phyloP scores from a whole-genome alignment of 2,329 filamentous ascomycete genomes.

The Colletotrichum camelliae region DNA sequence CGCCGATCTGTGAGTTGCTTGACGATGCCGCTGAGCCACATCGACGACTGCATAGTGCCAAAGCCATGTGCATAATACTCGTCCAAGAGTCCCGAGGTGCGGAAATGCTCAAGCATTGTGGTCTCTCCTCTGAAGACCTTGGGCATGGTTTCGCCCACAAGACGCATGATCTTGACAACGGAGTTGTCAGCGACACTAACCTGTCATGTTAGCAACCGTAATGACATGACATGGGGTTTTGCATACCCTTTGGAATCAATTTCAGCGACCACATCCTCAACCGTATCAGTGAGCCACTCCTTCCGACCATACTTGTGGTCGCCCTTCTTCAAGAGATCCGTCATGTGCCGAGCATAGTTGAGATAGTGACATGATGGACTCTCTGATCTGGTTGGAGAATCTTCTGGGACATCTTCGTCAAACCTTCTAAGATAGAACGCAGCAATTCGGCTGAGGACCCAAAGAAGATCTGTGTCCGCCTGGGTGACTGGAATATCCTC shows the following conservation, averaged over 20 bases:
- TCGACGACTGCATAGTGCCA: conserved; percentile 28
- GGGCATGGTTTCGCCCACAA: conserved; percentile 26
- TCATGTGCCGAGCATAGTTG: neutral
- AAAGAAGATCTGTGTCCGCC: conserved; percentile 14
- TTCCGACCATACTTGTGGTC: conserved; percentile 24
- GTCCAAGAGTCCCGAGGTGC: conserved; percentile 36
- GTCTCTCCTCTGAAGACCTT: conserved; percentile 36
- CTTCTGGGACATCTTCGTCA: neutral
- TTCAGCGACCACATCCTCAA: neutral
- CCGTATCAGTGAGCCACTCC: neutral
- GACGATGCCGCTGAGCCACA: conserved; percentile 43
- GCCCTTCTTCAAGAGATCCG: conserved; percentile 30
- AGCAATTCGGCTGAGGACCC: neutral
- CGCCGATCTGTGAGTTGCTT: neutral
- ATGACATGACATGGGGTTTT: neutral
- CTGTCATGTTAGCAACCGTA: neutral
- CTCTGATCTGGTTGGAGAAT: neutral
- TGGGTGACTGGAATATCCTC: conserved; percentile 26
- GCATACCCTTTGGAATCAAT: neutral
- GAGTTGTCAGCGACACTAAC: neutral
- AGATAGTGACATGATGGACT: neutral
- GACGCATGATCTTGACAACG: neutral
- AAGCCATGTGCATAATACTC: conserved; percentile 35
- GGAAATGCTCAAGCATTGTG: conserved; percentile 42
- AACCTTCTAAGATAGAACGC: neutral